These are phyloP conservation scores for Baeospora myosura DNA, from an alignment of 1,284 basidiomycete species.

Conservation along the genomic window DNA sequence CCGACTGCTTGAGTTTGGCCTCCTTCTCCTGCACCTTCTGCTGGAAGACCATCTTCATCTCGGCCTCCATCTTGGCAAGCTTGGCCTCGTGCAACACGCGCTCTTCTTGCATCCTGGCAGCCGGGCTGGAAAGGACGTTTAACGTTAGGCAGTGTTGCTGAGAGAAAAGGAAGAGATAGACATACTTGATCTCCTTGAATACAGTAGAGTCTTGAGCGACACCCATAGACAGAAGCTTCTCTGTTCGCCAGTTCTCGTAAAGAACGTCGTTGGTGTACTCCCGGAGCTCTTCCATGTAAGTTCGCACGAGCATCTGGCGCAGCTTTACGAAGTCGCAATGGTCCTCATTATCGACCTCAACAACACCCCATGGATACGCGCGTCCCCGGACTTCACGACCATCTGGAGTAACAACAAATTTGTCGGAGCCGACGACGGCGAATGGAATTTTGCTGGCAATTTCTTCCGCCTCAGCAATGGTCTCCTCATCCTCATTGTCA, in stretches of 20 bases:
- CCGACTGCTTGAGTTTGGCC: slow-evolving; percentile 93
- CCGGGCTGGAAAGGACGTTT: slow-evolving; percentile 55
- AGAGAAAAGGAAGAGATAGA: slow-evolving; percentile 13
- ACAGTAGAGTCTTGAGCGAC: slow-evolving; percentile 93
- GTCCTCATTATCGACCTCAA: slow-evolving; percentile 96
- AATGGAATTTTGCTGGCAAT: slow-evolving; percentile 97
- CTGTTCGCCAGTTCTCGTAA: slow-evolving; percentile 95
- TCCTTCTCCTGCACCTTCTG: slow-evolving; percentile 99
- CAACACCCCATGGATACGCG: slow-evolving; percentile 93
- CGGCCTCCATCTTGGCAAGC: slow-evolving; percentile 96
- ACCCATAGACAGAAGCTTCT: slow-evolving; percentile 92
- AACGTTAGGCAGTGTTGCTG: slow-evolving; percentile 4
- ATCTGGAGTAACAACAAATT: slow-evolving; percentile 72
- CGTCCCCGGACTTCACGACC: slow-evolving; percentile 89
- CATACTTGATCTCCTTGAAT: slow-evolving; percentile 97
- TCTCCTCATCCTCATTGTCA: slow-evolving; percentile 96
- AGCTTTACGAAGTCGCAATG: slow-evolving; percentile 99
- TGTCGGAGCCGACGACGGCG: slow-evolving; percentile 90
- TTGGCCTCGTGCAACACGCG: slow-evolving; percentile 91
- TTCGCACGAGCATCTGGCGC: slow-evolving; percentile 94
- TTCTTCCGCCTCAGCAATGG: slow-evolving; percentile 89
- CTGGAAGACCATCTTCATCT: slow-evolving; percentile 99
- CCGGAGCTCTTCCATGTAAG: slow-evolving; percentile 96
- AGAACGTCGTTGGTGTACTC: slow-evolving; percentile 91
- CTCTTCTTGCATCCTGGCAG: slow-evolving; percentile 91